These are phyloP conservation scores for Trametes punicea DNA, from an alignment of 768 basidiomycete genomes.

Conservation along the genomic window DNA sequence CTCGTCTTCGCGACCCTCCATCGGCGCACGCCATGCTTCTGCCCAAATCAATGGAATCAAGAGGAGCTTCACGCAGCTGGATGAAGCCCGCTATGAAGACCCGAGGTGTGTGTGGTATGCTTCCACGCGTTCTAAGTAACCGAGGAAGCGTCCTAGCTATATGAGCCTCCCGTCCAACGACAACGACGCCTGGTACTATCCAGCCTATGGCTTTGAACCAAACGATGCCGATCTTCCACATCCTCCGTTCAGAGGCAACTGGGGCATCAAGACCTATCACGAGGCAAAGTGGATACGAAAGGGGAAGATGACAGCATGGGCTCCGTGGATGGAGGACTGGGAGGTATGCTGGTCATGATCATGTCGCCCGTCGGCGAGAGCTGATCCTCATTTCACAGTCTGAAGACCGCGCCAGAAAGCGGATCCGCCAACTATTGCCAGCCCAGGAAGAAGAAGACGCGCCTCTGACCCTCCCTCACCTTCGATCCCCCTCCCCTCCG, in stretches of 20 bases:
- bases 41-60: slow-evolving; percentile 18
- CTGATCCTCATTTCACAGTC: slow-evolving; percentile 40
- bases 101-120: slow-evolving; percentile 17
- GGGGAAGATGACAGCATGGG: slow-evolving; percentile 83
- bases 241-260: slow-evolving; percentile 63
- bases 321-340: slow-evolving; percentile 81
- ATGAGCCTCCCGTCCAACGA: slow-evolving; percentile 48
- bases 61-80: slow-evolving; percentile 14
- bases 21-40: slow-evolving; percentile 16
- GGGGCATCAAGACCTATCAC: slow-evolving; percentile 75
- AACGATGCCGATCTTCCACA: slow-evolving; percentile 47
- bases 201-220: slow-evolving; percentile 69
- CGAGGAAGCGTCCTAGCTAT: slow-evolving; percentile 12
- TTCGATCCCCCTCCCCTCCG: slow-evolving; percentile 77
- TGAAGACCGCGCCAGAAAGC: slow-evolving; percentile 81
- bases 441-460: slow-evolving; percentile 60
- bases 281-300: slow-evolving; percentile 80
- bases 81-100: slow-evolving; percentile 28
- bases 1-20: slow-evolving; percentile 24
- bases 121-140: background rate
- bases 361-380: background rate
- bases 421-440: slow-evolving; percentile 66
- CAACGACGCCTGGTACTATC: slow-evolving; percentile 80
- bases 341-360: slow-evolving; percentile 50
- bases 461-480: slow-evolving; percentile 69